phyloP scores from a whole-genome alignment of 805 yeast species.

The Hanseniaspora clermontiae region DNA sequence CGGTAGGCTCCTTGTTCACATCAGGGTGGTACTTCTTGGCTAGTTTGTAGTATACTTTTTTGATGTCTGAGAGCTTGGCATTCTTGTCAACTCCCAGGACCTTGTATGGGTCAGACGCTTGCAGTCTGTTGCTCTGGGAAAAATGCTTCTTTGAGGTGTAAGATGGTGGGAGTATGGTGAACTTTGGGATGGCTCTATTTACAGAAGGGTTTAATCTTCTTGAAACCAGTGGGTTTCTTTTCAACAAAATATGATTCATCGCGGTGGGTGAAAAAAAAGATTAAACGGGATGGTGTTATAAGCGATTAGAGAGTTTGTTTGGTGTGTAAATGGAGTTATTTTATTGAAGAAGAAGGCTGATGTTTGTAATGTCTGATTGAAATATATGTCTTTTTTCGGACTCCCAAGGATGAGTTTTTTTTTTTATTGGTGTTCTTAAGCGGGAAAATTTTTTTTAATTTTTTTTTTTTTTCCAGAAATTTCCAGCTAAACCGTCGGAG shows the following conservation, averaged over 20 bases:
- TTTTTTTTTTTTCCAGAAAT: conserved; percentile 3
- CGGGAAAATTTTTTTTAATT: neutral
- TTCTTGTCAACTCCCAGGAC: conserved; percentile 61
- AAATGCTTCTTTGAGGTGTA: neutral
- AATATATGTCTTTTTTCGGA: neutral
- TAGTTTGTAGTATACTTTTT: conserved; percentile 83
- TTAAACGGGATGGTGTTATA: no score
- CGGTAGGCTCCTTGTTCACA: conserved; percentile 78
- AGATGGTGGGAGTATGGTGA: neutral
- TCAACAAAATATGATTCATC: neutral
- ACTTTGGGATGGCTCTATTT: neutral
- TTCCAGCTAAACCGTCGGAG: neutral
- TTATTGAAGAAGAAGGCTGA: no score
- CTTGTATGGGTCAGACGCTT: conserved; percentile 52
- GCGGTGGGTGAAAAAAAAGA: no score
- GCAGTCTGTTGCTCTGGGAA: neutral
- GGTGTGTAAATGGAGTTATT: no score
- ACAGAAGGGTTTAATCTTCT: neutral
- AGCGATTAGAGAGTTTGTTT: no score
- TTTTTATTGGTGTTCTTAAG: neutral
- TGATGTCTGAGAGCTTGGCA: conserved; percentile 75
- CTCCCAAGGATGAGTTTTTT: neutral
- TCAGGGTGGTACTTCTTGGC: conserved; percentile 96
- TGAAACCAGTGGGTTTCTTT: neutral
- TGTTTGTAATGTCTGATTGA: no score